Evolutionary conservation across 441 rosid genomes (phyloP), one percentile per base, ranked within the genome.

Genomic region (Adansonia gregorii): DNA sequence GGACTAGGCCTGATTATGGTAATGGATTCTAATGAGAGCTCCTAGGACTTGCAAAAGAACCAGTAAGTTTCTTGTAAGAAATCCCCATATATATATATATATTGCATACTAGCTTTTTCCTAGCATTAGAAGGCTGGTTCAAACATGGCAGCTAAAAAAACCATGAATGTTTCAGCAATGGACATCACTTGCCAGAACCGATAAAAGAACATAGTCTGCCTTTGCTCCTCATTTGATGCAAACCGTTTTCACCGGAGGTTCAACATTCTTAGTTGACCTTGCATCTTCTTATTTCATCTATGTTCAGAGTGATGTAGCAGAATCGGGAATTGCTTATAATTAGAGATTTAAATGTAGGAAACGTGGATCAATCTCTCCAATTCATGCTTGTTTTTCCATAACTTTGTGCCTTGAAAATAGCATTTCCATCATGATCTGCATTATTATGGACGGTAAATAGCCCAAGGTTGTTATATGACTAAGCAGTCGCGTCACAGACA

Each of bases 401-500:
- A 9, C 3, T 48, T 0, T 54, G 43, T 60, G 45, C 43, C 27
- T 60, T 9, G 39, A 35, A n/a, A 69, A 46, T 11, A 6, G 58
- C 11, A 54, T 15, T 51, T 73, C 9, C 27, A 4, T 63, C 72
- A 72, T 27, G 8, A n/a, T 67, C 8, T 35, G 19, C 39, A 12
- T 24, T 24, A 3, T 49, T 19, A 17, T 60, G 51, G 61, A 79
- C 52, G 24, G 48, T 35, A 35, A 35, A 74, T 79, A 56, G 31
- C 35, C 77, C 67, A 77, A 22, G 46, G 76, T 15, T 78, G 84
- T 80, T 22, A 31, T 27, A 35, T 35, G 39, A 6, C 15, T 35
- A 82, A 48, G 79, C 77, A 31, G 15, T 74, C 48, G 54, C 61
- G 74, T 41, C 46, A 7, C 12, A 55, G 72, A 11, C 69, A 74